phyloP scores from a whole-genome alignment of 805 yeast genomes.

The Pichia exigua region DNA sequence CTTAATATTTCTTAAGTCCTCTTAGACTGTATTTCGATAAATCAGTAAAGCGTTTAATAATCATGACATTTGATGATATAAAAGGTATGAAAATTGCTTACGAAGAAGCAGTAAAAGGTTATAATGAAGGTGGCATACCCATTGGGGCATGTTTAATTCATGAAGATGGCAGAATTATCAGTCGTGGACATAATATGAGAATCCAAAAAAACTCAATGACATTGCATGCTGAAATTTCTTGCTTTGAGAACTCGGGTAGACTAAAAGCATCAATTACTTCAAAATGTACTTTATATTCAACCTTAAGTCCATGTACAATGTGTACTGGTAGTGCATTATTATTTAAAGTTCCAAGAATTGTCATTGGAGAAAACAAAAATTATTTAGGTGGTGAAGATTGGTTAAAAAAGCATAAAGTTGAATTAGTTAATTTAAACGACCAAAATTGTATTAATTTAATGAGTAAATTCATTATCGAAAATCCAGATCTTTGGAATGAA shows the following conservation, averaged over 20 bases:
- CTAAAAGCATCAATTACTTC: constrained; percentile 72
- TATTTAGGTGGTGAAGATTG: constrained; percentile 80
- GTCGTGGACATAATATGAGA: constrained; percentile 86
- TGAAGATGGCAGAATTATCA: constrained; percentile 73
- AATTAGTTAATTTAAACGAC: constrained; percentile 54
- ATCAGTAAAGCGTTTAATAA: background rate
- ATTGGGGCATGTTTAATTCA: constrained; percentile 62
- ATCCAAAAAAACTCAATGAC: constrained; percentile 79
- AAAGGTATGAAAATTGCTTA: constrained; percentile 63
- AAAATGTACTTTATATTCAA: constrained; percentile 84
- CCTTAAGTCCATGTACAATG: constrained; percentile 91
- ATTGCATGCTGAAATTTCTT: constrained; percentile 86
- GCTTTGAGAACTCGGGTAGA: constrained; percentile 87
- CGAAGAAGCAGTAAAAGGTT: constrained; percentile 63
- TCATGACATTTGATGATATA: constrained; percentile 52
- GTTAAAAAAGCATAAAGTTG: constrained; percentile 59
- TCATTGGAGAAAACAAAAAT: constrained; percentile 80
- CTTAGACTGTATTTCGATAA: too few species aligned
- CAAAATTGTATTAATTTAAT: constrained; percentile 61
- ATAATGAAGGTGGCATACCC: constrained; percentile 72
- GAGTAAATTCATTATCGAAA: constrained; percentile 68
- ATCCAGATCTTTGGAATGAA: constrained; percentile 75
- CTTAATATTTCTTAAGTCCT: background rate
- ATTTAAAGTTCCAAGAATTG: constrained; percentile 83
- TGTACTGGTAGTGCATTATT: constrained; percentile 88